Evolutionary conservation across 78 protist genomes (phyloP), one percentile per base, ranked within the genome.

Genomic region (Anaeramoeba flamelloides): DNA sequence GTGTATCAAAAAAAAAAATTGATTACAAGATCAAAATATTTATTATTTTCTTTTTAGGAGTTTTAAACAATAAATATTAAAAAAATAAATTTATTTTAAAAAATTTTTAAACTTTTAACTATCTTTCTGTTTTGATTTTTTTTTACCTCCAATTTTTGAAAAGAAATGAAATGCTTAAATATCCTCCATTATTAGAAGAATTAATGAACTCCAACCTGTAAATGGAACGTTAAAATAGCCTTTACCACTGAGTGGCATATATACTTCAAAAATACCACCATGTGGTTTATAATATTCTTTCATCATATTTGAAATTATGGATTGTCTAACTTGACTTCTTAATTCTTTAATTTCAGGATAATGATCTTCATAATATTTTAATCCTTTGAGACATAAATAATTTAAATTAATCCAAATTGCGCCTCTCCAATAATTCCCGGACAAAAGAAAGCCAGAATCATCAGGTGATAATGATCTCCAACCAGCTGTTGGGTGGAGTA

Each of bases 391-490:
- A 53, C 69, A 53, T 17, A 53, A 26, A 53, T 53, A 53, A 53
- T 53, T 53, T 17, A 53, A 26, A 53, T 53, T 53, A 53, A 53
- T 53, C 69, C 69, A 53, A 53, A 53, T 53, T 26, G 8, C 17
- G 8, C 69, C 69, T 53, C 69, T 53, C 69, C 69, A 53, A 53
- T 53, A 53, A 53, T 53, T 53, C 69, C 69, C 69, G 8, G 69
- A 53, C 8, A 53, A 17, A 8, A 53, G 8, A 53, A 53, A 53
- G 17, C 34, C 69, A 26, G 69, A 53, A 53, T 53, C 69, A 26
- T 53, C 17, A 26, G 69, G 17, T 26, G 69, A 53, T 53, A 53
- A 53, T 26, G 34, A 26, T 53, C 69, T 53, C 69, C 8, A 53
- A 26, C 69, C 69, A 26, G 69, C 69, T 53, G 8, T 8, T 53